phyloP scores from a whole-genome alignment of 495 filamentous ascomycete genomes.

The Penicilliopsis zonata region DNA sequence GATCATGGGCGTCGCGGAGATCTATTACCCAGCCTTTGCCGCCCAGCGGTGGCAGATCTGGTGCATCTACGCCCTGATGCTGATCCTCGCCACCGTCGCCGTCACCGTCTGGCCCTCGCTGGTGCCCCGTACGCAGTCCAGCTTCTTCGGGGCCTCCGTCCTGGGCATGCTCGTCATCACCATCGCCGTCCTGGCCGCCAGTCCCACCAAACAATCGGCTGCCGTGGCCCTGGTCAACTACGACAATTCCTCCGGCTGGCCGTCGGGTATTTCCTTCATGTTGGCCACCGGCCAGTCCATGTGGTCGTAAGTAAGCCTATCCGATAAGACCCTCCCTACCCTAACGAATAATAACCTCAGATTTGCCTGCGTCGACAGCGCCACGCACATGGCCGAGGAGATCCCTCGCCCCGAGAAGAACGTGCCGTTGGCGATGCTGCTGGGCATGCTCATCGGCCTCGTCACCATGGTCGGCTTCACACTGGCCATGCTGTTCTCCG shows the following conservation, averaged over 20 bases:
- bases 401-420: constrained; percentile 16
- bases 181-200: constrained; percentile 11
- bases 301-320: constrained; percentile 16
- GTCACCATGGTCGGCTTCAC: constrained; percentile 19
- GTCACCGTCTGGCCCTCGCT: constrained; percentile 4
- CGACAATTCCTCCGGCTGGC: constrained; percentile 21
- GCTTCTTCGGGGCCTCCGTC: constrained; percentile 8
- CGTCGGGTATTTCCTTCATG: constrained; percentile 21
- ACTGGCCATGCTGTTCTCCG: constrained; percentile 20
- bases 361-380: constrained; percentile 12
- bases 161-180: constrained; percentile 11
- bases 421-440: constrained; percentile 20
- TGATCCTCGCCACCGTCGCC: not conserved
- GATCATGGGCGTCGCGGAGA: constrained; percentile 12
- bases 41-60: constrained; percentile 17
- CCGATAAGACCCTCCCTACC: too few species aligned
- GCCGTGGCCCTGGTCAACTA: too few species aligned
- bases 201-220: constrained; percentile 5
- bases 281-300: constrained; percentile 22
- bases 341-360: too few species aligned
- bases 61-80: constrained; percentile 10
- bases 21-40: constrained; percentile 10
- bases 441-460: constrained; percentile 25
- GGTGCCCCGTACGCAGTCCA: constrained; percentile 8
- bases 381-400: constrained; percentile 17